phyloP scores from a whole-genome alignment of 805 yeast genomes.

The Saturnispora saitoi region DNA sequence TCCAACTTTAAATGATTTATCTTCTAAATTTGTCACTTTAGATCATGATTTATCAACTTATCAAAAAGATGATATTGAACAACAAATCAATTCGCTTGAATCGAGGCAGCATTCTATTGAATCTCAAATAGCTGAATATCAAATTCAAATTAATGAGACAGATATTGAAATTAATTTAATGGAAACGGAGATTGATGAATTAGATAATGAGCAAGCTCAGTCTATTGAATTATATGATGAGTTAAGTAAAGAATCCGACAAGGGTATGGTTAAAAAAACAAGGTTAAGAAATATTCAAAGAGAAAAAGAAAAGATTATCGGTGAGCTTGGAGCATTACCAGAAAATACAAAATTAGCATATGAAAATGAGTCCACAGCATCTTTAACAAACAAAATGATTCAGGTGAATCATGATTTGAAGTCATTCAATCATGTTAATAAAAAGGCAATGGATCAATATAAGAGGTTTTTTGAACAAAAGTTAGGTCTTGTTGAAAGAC shows the following conservation, averaged over 20 bases:
- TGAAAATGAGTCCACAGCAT: conserved; percentile 37
- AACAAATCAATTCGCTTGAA: not conserved
- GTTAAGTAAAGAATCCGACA: conserved; percentile 57
- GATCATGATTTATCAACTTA: not conserved
- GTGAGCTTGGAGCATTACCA: conserved; percentile 83
- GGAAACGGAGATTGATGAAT: conserved; percentile 35
- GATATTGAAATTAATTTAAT: conserved; percentile 26
- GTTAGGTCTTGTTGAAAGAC: conserved; percentile 54
- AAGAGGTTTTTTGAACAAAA: conserved; percentile 64
- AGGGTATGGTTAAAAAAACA: conserved; percentile 51
- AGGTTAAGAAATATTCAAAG: conserved; percentile 53
- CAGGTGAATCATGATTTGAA: conserved; percentile 48
- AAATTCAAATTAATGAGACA: conserved; percentile 19
- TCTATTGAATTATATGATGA: conserved; percentile 49
- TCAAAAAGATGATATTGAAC: conserved; percentile 2
- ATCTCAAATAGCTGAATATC: conserved; percentile 23
- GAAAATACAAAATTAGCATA: conserved; percentile 65
- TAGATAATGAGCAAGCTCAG: conserved; percentile 49
- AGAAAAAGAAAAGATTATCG: conserved; percentile 61
- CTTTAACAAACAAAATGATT: conserved; percentile 45
- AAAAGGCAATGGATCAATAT: conserved; percentile 82
- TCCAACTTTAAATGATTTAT: conserved; percentile 41
- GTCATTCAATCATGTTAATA: conserved; percentile 70
- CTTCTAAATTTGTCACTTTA: not conserved
- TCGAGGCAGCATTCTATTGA: conserved; percentile 15